Evolutionary conservation across 768 basidiomycete species (phyloP), one percentile per base, ranked within the genome.

Genomic region (Amanita jacksonii): DNA sequence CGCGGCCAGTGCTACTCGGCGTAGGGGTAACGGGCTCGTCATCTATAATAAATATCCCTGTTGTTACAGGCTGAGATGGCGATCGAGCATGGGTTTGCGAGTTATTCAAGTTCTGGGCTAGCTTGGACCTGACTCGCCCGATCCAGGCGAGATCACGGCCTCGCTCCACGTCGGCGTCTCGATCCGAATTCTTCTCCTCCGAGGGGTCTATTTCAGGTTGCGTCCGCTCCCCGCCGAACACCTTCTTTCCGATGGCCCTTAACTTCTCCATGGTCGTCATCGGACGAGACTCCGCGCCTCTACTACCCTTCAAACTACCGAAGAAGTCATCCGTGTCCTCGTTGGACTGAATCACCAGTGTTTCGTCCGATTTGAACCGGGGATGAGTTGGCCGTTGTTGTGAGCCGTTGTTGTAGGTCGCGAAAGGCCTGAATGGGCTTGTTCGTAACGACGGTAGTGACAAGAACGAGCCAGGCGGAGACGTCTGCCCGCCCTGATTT

Each of bases 171-270:
- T 43, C 43, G 4, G 18, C 43, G 16, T 5, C 40, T 40, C 32
- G 47, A 24, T 31, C 38, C 18, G 27, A 47, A 37, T 39, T 20
- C 16, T 51, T 44, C 30, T 39, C 35, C 18, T 34, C 25, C 23
- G 16, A 23, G 15, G 25, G 34, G 16, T 15, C 16, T 31, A n/a
- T 38, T 22, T 48, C 33, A 12, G 15, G 40, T 2, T 48, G 48
- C 3, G n/a, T 44, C 4, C 52, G 49, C 10, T 52, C 47, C 50
- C 58, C 59, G 43, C 43, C 50, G 3, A 54, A 9, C 16, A 62
- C 61, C 54, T 65, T 73, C 50, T 64, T 64, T 8, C 73, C 68
- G 43, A 74, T 50, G 18, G 70, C 64, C 57, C 67, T 62, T 18
- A 74, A 53, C 56, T 64, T 76, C 53, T 60, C 65, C 24, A 66